Percentiles rank a stretch among this genome's conserved stretches.
Conservation (phyloP, 257 asterid species). For the Solanum habrochaites region DNA sequence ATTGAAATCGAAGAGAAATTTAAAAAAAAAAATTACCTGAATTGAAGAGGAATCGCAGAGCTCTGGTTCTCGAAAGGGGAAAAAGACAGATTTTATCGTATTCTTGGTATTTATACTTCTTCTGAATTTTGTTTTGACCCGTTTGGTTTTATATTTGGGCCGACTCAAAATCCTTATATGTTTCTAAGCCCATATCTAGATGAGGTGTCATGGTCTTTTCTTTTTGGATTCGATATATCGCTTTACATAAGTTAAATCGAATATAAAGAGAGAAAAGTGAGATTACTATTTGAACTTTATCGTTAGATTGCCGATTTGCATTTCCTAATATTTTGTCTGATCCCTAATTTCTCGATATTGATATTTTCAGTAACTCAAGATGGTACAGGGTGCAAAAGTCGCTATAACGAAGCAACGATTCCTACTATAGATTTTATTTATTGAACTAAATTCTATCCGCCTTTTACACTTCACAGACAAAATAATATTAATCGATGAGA, state of each 20-base stretch:
- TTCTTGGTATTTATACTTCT: not conserved
- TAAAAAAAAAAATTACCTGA: not conserved
- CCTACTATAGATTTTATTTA: too few relatives aligned
- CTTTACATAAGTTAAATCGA: not conserved
- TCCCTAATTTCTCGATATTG: not conserved
- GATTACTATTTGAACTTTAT: not conserved
- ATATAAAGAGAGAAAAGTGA: not conserved
- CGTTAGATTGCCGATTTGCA: not conserved
- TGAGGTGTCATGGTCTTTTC: not conserved
- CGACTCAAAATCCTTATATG: not conserved
- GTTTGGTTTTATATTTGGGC: not conserved
- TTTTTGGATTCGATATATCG: not conserved
- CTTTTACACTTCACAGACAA: too few relatives aligned
- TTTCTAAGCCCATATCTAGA: not conserved
- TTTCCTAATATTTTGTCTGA: accelerated
- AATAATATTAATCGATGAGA: too few relatives aligned
- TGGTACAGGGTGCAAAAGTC: not conserved
- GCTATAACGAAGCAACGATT: too few relatives aligned
- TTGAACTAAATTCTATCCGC: too few relatives aligned
- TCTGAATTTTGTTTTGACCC: not conserved
- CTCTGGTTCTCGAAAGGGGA: not conserved
- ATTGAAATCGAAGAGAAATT: not conserved
- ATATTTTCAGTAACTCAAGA: not conserved
- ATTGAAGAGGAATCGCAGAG: not conserved
- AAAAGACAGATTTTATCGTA: too few relatives aligned